Conservation (phyloP, 2,329 filamentous ascomycete genomes). For the Pyrenochaeta sp. region DNA sequence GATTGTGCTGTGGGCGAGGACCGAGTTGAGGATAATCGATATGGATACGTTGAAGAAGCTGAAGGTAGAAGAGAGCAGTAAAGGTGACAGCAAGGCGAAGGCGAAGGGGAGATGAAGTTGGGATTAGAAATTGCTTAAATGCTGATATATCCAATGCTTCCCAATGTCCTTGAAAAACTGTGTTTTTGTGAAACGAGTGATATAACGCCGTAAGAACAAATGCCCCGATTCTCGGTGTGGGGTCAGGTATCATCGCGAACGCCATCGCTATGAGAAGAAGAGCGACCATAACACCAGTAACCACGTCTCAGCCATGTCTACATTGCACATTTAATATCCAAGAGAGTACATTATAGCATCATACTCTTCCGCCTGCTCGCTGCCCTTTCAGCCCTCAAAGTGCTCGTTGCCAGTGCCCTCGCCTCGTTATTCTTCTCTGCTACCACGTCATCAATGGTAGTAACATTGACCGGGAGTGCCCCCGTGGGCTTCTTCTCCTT, state of each 20-base stretch:
- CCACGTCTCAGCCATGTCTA: neutral
- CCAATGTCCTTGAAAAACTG: no score
- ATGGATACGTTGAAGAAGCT: slow-evolving; percentile 70
- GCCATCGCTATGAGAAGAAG: slow-evolving; percentile 19
- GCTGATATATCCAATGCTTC: neutral
- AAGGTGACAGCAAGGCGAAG: slow-evolving; percentile 22
- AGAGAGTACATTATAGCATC: slow-evolving; percentile 46
- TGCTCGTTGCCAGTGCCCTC: slow-evolving; percentile 22
- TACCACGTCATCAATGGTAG: slow-evolving; percentile 18
- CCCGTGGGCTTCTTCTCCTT: slow-evolving; percentile 27
- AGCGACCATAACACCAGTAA: neutral
- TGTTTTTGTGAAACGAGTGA: no score
- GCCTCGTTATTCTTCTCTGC: slow-evolving; percentile 8
- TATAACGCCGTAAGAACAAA: no score
- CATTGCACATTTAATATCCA: slow-evolving; percentile 1
- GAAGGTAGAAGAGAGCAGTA: slow-evolving; percentile 58
- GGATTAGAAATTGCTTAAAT: neutral
- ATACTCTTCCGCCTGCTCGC: slow-evolving; percentile 54
- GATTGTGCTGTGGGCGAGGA: slow-evolving; percentile 68
- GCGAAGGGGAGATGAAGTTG: neutral
- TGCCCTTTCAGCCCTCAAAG: slow-evolving; percentile 45
- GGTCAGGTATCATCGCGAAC: slow-evolving; percentile 12
- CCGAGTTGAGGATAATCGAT: slow-evolving; percentile 74
- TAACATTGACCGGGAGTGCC: slow-evolving; percentile 13
- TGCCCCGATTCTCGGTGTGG: no score